Percentiles rank a stretch among this genome's conserved stretches.
These are phyloP conservation scores for Tolypocladium endophyticum DNA, from an alignment of 2,329 filamentous ascomycete species.

Conservation along the genomic window DNA sequence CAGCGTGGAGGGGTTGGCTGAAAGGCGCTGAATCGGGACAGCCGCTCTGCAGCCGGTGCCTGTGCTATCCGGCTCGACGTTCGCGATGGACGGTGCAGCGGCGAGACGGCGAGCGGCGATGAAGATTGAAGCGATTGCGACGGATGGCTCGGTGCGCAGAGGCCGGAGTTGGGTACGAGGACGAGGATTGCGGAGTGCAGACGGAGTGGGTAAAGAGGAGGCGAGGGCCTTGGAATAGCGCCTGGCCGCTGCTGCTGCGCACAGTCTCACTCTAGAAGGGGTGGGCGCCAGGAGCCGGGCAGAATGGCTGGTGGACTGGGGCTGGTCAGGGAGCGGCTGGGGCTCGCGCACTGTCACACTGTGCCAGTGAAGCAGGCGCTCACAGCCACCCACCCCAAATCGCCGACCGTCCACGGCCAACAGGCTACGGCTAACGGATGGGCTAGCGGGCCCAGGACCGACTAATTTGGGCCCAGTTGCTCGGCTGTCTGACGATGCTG, in stretches of 20 bases:
- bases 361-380: not conserved
- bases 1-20: not conserved
- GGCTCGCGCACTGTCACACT: not conserved
- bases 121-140: not conserved
- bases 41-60: not conserved
- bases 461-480: not conserved
- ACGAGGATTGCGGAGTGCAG: constrained; percentile 9
- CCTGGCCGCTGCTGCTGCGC: not conserved
- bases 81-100: not conserved
- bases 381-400: not conserved
- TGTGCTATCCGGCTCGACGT: not conserved
- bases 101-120: constrained; percentile 1
- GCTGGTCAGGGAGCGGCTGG: not conserved
- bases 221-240: not conserved
- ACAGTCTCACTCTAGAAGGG: not conserved
- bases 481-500: not conserved
- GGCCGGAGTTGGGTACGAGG: not conserved
- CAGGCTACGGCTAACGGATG: not conserved
- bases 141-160: not conserved
- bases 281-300: not conserved
- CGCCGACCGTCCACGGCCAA: not conserved
- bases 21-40: not conserved
- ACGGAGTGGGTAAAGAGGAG: constrained; percentile 5
- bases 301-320: not conserved
- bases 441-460: not conserved